Evolutionary conservation across 2,329 filamentous ascomycete species (phyloP), one percentile per base, ranked within the genome.

Genomic region (Tolypocladium endophyticum): DNA sequence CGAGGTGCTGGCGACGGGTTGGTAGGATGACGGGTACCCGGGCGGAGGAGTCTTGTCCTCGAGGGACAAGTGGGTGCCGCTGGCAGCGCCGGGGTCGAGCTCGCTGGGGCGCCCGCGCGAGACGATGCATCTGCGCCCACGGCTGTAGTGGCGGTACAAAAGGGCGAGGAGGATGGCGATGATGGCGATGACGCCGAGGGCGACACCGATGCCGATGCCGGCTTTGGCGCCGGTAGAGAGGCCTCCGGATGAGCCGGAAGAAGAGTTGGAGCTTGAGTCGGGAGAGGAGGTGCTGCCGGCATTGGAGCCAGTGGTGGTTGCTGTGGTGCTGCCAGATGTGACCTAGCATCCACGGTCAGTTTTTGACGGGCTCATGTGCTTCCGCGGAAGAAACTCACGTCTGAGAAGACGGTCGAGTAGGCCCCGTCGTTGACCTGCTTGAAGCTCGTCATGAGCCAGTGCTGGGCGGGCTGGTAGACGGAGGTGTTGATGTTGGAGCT

Each of bases 371-470:
- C 16, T 50, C 25, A 30, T 30, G 9, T 1, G 45, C 6, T 20
- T 16, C 14, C 6, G 9, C n/a, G 4, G 3, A 14, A 11, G 4
- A 4, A 28, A 28, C 47, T 28, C 60, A 71, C 70, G 35, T 67
- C 66, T 9, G 65, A 67, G 25, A 71, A 73, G 11, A 66, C 63
- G 0, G 72, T 74, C 0, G 70, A 73, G 52, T 69, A 74, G 2
- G 67, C 70, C 0, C 66, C 66, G 18, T 74, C 69, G 36, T 74
- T 59, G 0, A 74, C 67, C 0, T 65, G 39, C 1, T 63, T 64
- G 1, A 65, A 66, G 20, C 71, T 73, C 4, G 67, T 69, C 64
- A 73, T 66, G 50, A 73, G 61, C 72, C 72, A 74, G 12, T 69
- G 70, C 43, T 73, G 72, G 0, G 71, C 70, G 1, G 63, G 63